Base-by-base conservation (phyloP, 257 asterid genomes). In the Nicotiana noctiflora region DNA sequence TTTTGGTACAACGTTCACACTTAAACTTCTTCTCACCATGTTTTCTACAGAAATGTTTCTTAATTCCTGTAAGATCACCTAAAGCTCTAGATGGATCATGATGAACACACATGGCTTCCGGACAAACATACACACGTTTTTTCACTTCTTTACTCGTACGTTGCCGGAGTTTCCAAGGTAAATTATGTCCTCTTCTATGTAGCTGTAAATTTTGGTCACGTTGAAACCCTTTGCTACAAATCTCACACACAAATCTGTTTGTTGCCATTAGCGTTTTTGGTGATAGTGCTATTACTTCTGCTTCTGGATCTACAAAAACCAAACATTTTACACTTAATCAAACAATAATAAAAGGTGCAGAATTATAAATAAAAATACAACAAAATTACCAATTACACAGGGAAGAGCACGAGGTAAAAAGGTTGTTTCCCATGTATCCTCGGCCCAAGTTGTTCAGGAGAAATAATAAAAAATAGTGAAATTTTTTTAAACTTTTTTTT, bases 161-260 rank as follows among this genome's bases (percentile, higher is more conserved):
- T 85, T 92, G 98, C 85, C 88, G 84, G 19, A 95, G 97, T 63
- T 95, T 95, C 99, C 99, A 95, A 63, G 99, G 99, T 85, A 95
- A 66, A 79, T 95, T 95, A 86, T 95, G 99, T 72, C 99, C 99
- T 5, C 99, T 89, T 12, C 97, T 81, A 79, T 95, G 99, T 7
- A 95, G 97, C 85, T 95, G 99, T 80, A 95, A 80, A 77, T 95
- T 95, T 83, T 95, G 99, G 86, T 95, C 99, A 18, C 99, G 86
- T 80, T 95, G 99, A 51, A 95, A 95, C 0, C 98, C 98, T 65
- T 93, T 95, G 92, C 85, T 92, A 85, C 98, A 94, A 89, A 94
- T 88, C 90, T 94, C 98, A 81, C 98, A 94, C 11, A 94, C 90
- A 76, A 93, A 95, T 79, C 96, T 83, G 84, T 95, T 93, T 34